Base-by-base conservation (phyloP, 441 rosid species). In the Arabidopsis lyrata region DNA sequence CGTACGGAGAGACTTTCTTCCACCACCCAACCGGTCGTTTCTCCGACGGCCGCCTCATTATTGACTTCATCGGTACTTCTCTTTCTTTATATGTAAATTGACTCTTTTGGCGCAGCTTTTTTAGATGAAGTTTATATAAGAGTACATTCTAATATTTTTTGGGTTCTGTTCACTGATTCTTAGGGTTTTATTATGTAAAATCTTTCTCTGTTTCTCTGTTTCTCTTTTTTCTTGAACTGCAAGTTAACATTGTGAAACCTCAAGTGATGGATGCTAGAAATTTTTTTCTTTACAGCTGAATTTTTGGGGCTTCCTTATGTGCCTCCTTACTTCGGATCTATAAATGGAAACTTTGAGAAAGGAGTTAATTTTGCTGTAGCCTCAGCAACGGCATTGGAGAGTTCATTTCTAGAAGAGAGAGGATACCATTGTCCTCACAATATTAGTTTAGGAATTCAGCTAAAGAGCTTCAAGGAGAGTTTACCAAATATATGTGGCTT, bases 261-360 rank as follows among this genome's bases (percentile, higher is more conserved):
- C 15, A 45, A 45, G 49, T 45, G 48, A 44, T 44, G 16, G 49
- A n/a, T 44, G 18, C 50, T 45, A 1, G 22, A 47, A 7, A 7
- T 15, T 15, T 10, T 2, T 47, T 8, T 45, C 50, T 57, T 44
- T 15, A 38, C 80, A 87, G 91, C 89, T 66, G 72, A 85, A 24
- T 47, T 39, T 68, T 54, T 81, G n/a, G 87, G 85, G 2, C 47
- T 87, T 6, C 86, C 89, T 3, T 63, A 74, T 5, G 61, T 87
- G 18, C 78, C 78, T 11, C 83, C 89, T 9, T 81, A 64, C 57
- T 75, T 59, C 47, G 85, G 78, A 22, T 45, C 59, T 31, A 8
- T 32, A 42, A 24, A 59, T 15, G 58, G 15, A 15, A 59, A 63
- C 42, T 66, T 74, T 38, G 10, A 31, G 9, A 27, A 70, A 24